A percentile compares a stretch with the other conserved stretches of the same genome.
Conservation (phyloP, 208 protist genomes). For the Trypanosomatidae sp. region DNA sequence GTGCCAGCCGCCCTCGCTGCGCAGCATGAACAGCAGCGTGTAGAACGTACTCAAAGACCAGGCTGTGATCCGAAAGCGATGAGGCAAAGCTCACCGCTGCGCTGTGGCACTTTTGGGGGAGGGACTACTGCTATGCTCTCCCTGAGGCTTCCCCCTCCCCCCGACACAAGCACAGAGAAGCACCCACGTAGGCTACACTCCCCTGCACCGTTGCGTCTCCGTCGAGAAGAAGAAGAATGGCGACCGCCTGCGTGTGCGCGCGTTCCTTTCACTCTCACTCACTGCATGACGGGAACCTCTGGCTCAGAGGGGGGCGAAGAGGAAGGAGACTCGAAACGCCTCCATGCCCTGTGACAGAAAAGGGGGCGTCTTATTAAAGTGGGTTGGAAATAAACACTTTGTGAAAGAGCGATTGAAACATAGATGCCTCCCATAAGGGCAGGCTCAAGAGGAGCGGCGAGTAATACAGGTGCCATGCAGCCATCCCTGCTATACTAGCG, state of each 20-base stretch:
- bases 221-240: background rate
- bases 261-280: background rate
- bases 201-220: background rate
- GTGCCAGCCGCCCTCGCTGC: slow-evolving; percentile 18
- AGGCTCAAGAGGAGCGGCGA: background rate
- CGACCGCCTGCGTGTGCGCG: background rate
- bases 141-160: background rate
- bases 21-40: slow-evolving; percentile 29
- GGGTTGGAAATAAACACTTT: background rate
- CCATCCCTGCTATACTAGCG: background rate
- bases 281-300: background rate
- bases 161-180: background rate
- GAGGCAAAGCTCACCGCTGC: background rate
- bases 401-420: background rate
- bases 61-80: slow-evolving; percentile 1
- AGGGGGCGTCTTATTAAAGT: background rate
- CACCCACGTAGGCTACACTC: background rate
- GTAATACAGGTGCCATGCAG: background rate
- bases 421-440: no score
- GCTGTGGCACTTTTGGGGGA: background rate
- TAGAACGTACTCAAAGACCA: slow-evolving; percentile 17
- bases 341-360: background rate
- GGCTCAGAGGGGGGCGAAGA: background rate
- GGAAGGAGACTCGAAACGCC: background rate
- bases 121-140: slow-evolving; percentile 1